Conservation (phyloP, 163 green algal genomes). For the Coccomyxa subellipsoidea region DNA sequence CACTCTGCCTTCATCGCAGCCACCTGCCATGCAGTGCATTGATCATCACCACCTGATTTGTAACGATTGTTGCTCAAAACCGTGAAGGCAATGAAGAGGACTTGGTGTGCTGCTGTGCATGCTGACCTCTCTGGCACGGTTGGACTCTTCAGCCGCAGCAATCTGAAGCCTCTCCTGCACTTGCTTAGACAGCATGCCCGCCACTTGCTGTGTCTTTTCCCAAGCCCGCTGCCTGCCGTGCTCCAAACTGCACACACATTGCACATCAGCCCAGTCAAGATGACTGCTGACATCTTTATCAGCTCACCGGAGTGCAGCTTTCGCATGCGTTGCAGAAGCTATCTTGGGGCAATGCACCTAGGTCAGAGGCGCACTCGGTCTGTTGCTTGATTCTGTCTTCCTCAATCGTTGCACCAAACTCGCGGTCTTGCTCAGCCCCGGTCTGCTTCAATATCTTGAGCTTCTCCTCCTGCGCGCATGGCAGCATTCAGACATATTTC, state of each 20-base stretch:
- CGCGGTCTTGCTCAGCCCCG: neutral
- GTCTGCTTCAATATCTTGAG: neutral
- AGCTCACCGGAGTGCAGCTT: too few relatives aligned
- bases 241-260: neutral
- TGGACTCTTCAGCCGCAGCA: neutral
- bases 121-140: neutral
- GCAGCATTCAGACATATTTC: too few relatives aligned
- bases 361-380: neutral
- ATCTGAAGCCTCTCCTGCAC: neutral
- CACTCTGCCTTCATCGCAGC: conserved; percentile 18
- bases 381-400: neutral
- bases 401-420: neutral
- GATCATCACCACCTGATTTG: too few relatives aligned
- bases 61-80: too few relatives aligned
- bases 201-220: neutral
- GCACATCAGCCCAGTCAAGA: too few relatives aligned
- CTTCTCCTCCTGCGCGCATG: neutral
- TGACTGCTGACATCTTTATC: too few relatives aligned
- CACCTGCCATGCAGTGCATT: neutral
- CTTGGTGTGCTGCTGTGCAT: too few relatives aligned
- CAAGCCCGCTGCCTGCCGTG: neutral
- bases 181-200: neutral
- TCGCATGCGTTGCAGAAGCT: too few relatives aligned
- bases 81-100: too few relatives aligned
- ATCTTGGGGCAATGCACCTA: neutral